Evolutionary conservation across 2,329 filamentous ascomycete species (phyloP).

Genomic region (Talaromyces sp.): DNA sequence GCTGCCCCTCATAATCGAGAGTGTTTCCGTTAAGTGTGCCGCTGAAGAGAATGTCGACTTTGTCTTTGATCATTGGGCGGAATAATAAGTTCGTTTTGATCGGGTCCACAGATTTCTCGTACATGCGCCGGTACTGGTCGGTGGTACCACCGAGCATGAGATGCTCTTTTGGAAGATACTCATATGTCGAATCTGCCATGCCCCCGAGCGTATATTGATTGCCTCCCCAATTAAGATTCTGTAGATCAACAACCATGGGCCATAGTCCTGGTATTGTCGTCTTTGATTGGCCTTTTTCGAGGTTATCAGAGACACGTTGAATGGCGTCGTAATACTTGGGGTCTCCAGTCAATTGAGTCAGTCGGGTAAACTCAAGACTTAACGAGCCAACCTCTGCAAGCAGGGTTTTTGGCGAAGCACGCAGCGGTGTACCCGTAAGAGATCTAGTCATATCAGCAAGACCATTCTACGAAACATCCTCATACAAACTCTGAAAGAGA

Average conservation of each 20-base stretch:
- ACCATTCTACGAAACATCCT: neutral
- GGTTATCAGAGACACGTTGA: slow-evolving; percentile 74
- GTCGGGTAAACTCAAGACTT: slow-evolving; percentile 84
- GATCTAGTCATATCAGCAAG: neutral
- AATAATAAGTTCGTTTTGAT: slow-evolving; percentile 44
- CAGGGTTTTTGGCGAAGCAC: slow-evolving; percentile 56
- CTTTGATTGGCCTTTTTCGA: slow-evolving; percentile 69
- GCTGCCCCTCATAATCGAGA: slow-evolving; percentile 48
- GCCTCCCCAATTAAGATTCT: slow-evolving; percentile 29
- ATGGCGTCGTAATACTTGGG: slow-evolving; percentile 86
- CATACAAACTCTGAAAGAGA: neutral
- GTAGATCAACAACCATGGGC: slow-evolving; percentile 67
- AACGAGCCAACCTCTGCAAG: slow-evolving; percentile 72
- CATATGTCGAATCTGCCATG: slow-evolving; percentile 49
- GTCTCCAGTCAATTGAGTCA: slow-evolving; percentile 78
- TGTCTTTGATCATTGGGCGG: slow-evolving; percentile 43
- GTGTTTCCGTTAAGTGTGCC: slow-evolving; percentile 28
- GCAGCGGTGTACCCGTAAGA: neutral
- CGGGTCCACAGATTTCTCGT: slow-evolving; percentile 37
- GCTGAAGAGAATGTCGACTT: slow-evolving; percentile 41
- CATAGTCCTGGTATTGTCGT: slow-evolving; percentile 76
- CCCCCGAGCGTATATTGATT: slow-evolving; percentile 43
- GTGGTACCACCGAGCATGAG: slow-evolving; percentile 43
- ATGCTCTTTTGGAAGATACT: slow-evolving; percentile 51
- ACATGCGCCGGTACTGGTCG: slow-evolving; percentile 44